Conservation (phyloP, 805 yeast genomes). For the Kodamaea neixiangensis region DNA sequence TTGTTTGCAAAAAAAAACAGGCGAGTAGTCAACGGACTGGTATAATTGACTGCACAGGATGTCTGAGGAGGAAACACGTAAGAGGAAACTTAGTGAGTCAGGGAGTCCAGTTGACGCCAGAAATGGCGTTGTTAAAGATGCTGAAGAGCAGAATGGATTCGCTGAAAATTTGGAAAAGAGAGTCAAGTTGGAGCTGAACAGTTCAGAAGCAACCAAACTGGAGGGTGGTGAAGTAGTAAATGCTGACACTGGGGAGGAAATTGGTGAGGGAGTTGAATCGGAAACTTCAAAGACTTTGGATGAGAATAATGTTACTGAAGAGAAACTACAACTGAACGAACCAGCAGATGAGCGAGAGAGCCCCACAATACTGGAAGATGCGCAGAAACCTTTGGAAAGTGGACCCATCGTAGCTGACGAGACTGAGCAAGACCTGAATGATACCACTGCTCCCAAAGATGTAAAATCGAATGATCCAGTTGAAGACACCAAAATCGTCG, state of each 20-base stretch:
- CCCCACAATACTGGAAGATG: background rate
- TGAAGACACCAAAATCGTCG: background rate
- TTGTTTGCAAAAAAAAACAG: conserved; percentile 6
- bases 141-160: background rate
- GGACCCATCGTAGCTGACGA: background rate
- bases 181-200: conserved; percentile 3
- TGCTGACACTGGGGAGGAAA: background rate
- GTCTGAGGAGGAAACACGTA: conserved; percentile 9
- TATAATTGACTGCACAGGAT: background rate
- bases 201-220: background rate
- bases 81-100: conserved; percentile 1
- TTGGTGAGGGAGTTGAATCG: background rate
- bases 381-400: background rate
- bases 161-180: conserved; percentile 3
- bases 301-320: background rate
- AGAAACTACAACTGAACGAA: background rate
- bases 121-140: background rate
- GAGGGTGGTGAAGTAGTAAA: background rate
- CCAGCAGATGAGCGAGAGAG: background rate
- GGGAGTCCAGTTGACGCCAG: background rate
- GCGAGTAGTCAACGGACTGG: conserved; percentile 3
- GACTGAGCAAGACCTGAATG: background rate
- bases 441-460: background rate
- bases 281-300: background rate
- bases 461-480: background rate